Base-by-base conservation (phyloP, 805 yeast genomes). In the Ogataea ramenticola region DNA sequence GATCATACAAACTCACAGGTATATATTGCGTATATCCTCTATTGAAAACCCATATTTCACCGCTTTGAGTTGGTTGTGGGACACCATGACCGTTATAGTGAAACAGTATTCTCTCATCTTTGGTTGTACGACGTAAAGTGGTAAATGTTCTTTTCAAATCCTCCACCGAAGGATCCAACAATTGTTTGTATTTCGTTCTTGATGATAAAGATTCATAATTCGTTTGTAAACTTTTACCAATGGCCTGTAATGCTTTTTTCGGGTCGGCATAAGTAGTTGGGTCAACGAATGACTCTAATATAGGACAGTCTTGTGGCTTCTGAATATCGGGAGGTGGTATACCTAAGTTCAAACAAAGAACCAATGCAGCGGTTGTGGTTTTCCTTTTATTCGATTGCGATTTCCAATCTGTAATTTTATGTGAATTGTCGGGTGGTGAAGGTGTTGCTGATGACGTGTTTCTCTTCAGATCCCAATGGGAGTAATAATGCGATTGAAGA, bases 31-130 rank as follows among this genome's bases (percentile, higher is more conserved):
- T 93, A 61, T 90, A 93, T 1, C 96, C 96, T 52, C 97, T 71
- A 62, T 93, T 93, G 68, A 93, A 93, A 11, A 93, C 98, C 99
- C 99, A 93, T 24, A 93, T 87, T 58, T 93, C 99, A 21, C 99
- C 99, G 39, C 90, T 79, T 31, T 88, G 80, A 0, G 99, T 93
- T 0, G 99, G 98, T 55, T 88, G 88, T 0, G 99, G 99, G 1
- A 93, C 99, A 21, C 99, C 99, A 59, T 93, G 99, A 7, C 99
- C 99, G 55, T 93, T 93, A 61, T 93, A 93, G 61, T 93, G 98
- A 61, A 93, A 91, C 43, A 93, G 62, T 10, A 91, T 85, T 47
- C 99, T 72, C 60, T 91, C 98, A 49, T 91, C 97, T 57, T 90
- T 87, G 2, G 97, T 95, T 46, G 85, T 84, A 44, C 97, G 73